phyloP scores from a whole-genome alignment of 2,329 filamentous ascomycete genomes.

The Xylaria digitata region DNA sequence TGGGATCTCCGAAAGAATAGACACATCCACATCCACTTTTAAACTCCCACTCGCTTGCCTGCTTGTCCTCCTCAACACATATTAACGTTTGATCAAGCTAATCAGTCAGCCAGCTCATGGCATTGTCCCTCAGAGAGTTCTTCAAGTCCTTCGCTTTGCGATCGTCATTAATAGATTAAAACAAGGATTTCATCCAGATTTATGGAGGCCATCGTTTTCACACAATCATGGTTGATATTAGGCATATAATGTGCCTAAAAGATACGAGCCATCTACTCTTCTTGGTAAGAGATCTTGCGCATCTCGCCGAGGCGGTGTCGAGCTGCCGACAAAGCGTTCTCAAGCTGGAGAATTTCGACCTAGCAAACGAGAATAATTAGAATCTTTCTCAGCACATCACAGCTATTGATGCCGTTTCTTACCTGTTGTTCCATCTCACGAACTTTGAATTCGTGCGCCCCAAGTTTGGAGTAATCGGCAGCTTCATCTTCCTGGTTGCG shows the following conservation, averaged over 20 bases:
- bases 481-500: slow-evolving; percentile 83
- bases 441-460: slow-evolving; percentile 97
- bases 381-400: slow-evolving; percentile 9
- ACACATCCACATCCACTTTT: slow-evolving; percentile 21
- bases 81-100: slow-evolving; percentile 2
- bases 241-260: not conserved
- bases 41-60: not conserved
- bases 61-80: not conserved
- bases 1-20: slow-evolving; percentile 23
- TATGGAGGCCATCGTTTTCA: not conserved
- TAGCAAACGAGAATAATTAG: slow-evolving; percentile 54
- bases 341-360: slow-evolving; percentile 97
- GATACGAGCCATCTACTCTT: slow-evolving; percentile 62
- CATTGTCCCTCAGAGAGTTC: not conserved
- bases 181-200: not conserved
- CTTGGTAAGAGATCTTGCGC: slow-evolving; percentile 95
- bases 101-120: not conserved
- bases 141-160: not conserved
- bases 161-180: slow-evolving; percentile 16
- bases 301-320: slow-evolving; percentile 91
- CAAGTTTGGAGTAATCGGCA: slow-evolving; percentile 88
- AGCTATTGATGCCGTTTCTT: slow-evolving; percentile 48
- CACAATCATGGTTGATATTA: not conserved
- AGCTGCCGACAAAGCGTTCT: slow-evolving; percentile 84
- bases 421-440: slow-evolving; percentile 99